A percentile compares a stretch with the other conserved stretches of the same genome.
These are phyloP conservation scores for Endotrypanum monterogeii DNA, from an alignment of 208 protist species.

Conservation along the genomic window DNA sequence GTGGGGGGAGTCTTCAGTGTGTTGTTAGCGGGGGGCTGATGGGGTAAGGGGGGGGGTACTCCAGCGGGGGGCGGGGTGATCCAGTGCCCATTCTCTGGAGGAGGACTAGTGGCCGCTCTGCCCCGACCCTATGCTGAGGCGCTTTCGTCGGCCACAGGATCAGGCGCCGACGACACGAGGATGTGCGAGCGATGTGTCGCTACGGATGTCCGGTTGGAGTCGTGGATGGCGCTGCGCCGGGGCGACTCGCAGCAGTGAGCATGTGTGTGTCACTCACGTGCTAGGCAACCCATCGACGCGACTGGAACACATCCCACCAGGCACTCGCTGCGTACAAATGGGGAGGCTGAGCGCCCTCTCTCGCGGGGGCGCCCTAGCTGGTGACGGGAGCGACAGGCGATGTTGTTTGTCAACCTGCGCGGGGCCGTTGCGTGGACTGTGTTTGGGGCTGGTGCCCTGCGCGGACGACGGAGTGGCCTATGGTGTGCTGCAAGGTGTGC, in stretches of 20 bases:
- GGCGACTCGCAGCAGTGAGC: neutral
- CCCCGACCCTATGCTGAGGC: neutral
- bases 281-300: neutral
- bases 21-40: too few species aligned
- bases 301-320: neutral
- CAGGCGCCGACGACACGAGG: neutral
- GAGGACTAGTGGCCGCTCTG: neutral
- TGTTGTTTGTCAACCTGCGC: too few species aligned
- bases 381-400: too few species aligned
- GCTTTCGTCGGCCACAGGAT: neutral
- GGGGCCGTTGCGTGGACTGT: too few species aligned
- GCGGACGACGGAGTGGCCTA: too few species aligned
- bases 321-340: neutral
- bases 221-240: neutral
- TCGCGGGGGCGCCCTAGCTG: neutral
- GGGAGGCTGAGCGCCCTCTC: neutral
- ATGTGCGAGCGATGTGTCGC: too few species aligned
- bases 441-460: too few species aligned
- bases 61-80: too few species aligned
- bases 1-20: too few species aligned
- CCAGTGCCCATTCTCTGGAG: neutral
- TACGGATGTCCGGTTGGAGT: too few species aligned
- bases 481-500: too few species aligned
- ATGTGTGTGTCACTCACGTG: neutral
- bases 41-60: too few species aligned